Percentiles rank a stretch among this genome's conserved stretches.
phyloP scores from a whole-genome alignment of 2,329 filamentous ascomycete species.

The Fusarium robinianum region DNA sequence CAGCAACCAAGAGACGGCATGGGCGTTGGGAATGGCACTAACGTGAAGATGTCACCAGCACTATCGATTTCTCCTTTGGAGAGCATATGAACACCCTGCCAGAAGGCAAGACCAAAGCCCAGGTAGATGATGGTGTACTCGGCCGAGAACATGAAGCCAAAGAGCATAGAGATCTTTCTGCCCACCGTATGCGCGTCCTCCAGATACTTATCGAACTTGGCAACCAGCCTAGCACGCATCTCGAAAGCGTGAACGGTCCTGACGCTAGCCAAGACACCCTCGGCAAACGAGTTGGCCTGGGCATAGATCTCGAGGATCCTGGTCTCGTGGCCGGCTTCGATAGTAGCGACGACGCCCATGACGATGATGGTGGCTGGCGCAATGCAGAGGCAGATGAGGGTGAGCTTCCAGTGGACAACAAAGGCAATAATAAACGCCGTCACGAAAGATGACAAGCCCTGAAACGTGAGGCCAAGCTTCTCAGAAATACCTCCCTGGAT shows the following conservation, averaged over 20 bases:
- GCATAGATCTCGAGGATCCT: slow-evolving; percentile 43
- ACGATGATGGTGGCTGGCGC: slow-evolving; percentile 40
- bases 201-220: slow-evolving; percentile 47
- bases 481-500: slow-evolving; percentile 48
- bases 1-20: too few species aligned
- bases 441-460: slow-evolving; percentile 45
- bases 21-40: background rate
- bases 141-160: slow-evolving; percentile 45
- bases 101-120: slow-evolving; percentile 50
- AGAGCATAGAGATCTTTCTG: slow-evolving; percentile 45
- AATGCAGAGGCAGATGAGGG: slow-evolving; percentile 46
- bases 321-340: slow-evolving; percentile 39
- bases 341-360: slow-evolving; percentile 40
- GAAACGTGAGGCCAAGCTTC: slow-evolving; percentile 47
- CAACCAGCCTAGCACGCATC: slow-evolving; percentile 44
- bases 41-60: slow-evolving; percentile 48
- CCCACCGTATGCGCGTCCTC: slow-evolving; percentile 43
- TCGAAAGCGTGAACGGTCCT: slow-evolving; percentile 51
- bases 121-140: slow-evolving; percentile 49
- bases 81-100: slow-evolving; percentile 49
- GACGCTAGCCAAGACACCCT: slow-evolving; percentile 45
- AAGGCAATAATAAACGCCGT: slow-evolving; percentile 48
- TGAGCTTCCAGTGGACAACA: slow-evolving; percentile 50
- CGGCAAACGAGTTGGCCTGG: slow-evolving; percentile 43
- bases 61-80: slow-evolving; percentile 43